Base-by-base conservation (phyloP, 176 grass and related monocot species). In the Elymus sibiricus region DNA sequence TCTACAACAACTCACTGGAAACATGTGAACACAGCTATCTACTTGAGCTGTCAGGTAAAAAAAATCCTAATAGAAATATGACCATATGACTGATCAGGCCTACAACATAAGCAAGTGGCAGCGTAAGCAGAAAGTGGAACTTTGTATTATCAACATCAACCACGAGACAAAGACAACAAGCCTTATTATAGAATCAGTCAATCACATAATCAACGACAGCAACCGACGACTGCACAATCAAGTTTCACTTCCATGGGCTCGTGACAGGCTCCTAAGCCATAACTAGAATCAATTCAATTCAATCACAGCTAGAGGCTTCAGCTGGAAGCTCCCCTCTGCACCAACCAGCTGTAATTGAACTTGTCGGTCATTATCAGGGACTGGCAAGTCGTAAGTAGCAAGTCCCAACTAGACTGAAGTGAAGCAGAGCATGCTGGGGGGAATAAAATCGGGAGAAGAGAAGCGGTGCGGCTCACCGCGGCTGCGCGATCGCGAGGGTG, bases 401-500 rank as follows among this genome's bases (percentile, higher is more conserved):
- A 44, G 69, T n/a, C 56, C 47, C 31, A 24, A 61, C 35, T 68
- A 16, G 29, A 66, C 26, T 44, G 61, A 38, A 82, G 70, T 15
- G 47, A 76, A 77, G 59, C 67, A 63, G 74, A 90, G 79, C 39
- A 90, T 32, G 74, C 62, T 2, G 32, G 70, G 14, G 17, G 38
- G n/a, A 46, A 35, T 26, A 85, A 65, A 83, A 55, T 74, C 15
- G 64, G 58, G 63, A 59, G 27, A 71, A 56, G 29, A 11, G 39
- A 15, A 67, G 16, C 16, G 64, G n/a, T 68, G 11, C 9, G 17
- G 42, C 89, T 92, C 89, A 98, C 94, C 84, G 81, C 31, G 2
- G 60, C 31, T 24, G 91, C 29, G 31, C 84, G 89, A 89, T 94
- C 86, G 70, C 82, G 97, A 1, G 97, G 97, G 70, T 99, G 97